phyloP scores from a whole-genome alignment of 108 stramenopile species.

The Schizochytrium sp. region DNA sequence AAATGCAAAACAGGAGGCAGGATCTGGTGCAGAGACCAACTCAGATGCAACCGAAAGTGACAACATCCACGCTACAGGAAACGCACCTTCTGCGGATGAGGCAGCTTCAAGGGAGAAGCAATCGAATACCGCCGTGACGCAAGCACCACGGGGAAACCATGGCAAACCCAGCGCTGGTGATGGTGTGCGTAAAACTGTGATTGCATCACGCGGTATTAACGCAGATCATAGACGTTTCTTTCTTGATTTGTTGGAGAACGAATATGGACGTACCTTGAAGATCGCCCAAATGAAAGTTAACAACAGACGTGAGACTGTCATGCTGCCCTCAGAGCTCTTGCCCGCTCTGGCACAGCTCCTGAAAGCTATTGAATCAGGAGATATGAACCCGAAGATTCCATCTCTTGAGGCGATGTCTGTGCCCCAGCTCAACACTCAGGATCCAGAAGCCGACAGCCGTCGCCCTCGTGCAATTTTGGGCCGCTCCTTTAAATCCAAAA shows the following conservation, averaged over 20 bases:
- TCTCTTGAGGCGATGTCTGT: slow-evolving; percentile 3
- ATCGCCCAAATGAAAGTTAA: slow-evolving; percentile 52
- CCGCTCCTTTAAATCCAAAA: slow-evolving; percentile 26
- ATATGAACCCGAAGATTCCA: background rate
- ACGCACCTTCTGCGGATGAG: background rate
- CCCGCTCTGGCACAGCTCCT: background rate
- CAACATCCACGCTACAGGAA: background rate
- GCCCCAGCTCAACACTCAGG: background rate
- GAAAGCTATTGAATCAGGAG: background rate
- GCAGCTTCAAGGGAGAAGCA: background rate
- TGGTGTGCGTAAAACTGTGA: slow-evolving; percentile 4
- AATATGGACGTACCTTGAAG: slow-evolving; percentile 7
- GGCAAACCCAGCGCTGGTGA: background rate
- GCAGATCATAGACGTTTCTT: background rate
- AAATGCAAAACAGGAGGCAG: background rate
- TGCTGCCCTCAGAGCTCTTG: slow-evolving; percentile 37
- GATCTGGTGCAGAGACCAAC: background rate
- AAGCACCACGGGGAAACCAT: background rate
- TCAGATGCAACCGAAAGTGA: background rate
- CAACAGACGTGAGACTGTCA: slow-evolving; percentile 23
- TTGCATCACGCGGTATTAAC: background rate
- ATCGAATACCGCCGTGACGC: background rate
- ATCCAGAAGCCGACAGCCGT: background rate
- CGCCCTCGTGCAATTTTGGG: background rate
- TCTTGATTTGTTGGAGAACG: slow-evolving; percentile 35